phyloP scores from a whole-genome alignment of 257 asterid species.

The Solanum medicagineum region DNA sequence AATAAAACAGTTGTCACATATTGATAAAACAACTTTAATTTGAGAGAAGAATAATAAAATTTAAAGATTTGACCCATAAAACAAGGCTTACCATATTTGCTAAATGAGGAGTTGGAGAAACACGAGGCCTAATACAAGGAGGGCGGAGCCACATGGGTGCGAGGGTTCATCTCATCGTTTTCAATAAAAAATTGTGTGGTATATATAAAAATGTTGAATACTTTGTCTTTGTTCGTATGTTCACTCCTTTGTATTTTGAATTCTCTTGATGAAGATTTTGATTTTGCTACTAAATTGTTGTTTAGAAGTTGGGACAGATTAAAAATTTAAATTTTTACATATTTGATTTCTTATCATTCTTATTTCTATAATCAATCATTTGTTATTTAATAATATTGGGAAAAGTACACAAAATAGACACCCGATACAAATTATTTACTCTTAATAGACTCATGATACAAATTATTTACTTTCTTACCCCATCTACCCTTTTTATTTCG shows the following conservation, averaged over 20 bases:
- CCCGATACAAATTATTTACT: too few relatives aligned
- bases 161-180: background rate
- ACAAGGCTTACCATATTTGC: background rate
- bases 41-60: background rate
- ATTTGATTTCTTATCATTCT: background rate
- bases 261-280: background rate
- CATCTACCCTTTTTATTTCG: too few relatives aligned
- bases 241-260: background rate
- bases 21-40: background rate
- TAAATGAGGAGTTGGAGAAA: background rate
- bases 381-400: too few relatives aligned
- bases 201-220: background rate
- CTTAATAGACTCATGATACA: too few relatives aligned
- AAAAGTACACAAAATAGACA: too few relatives aligned
- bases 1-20: background rate
- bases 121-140: background rate
- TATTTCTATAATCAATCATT: too few relatives aligned
- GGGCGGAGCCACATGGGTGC: background rate
- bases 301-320: background rate
- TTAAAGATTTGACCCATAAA: background rate
- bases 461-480: too few relatives aligned
- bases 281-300: background rate
- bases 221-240: background rate
- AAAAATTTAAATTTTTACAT: background rate
- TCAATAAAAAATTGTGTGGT: accelerated